A percentile compares a stretch with the other conserved stretches of the same genome.
Conservation (phyloP, 2,329 filamentous ascomycete genomes). For the Mycosphaerella arachidis region DNA sequence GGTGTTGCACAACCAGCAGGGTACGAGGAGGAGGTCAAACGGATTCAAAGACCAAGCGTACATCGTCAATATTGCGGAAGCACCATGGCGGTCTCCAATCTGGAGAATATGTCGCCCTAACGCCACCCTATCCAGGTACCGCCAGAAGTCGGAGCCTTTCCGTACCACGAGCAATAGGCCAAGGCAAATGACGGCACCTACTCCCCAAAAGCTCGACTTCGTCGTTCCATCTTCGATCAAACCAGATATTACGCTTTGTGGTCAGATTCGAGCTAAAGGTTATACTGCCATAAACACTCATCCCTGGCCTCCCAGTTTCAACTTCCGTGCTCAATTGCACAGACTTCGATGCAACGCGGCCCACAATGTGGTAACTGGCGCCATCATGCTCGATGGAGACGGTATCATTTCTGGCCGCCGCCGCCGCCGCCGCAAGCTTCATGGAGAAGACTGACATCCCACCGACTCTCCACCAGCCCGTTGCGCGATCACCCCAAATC, state of each 20-base stretch:
- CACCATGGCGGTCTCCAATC: neutral
- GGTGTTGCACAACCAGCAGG: neutral
- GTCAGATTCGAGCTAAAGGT: neutral
- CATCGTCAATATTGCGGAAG: neutral
- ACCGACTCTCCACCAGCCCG: neutral
- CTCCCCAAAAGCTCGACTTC: neutral
- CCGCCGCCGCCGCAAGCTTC: constrained; percentile 1
- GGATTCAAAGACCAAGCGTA: neutral
- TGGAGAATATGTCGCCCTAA: neutral
- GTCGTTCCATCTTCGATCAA: neutral
- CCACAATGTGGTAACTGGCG: constrained; percentile 5
- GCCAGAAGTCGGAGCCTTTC: neutral
- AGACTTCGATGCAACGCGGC: neutral
- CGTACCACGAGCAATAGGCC: neutral
- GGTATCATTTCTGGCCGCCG: constrained; percentile 4
- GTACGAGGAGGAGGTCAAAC: neutral
- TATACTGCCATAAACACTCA: neutral
- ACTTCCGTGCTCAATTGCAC: neutral
- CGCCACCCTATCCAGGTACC: neutral
- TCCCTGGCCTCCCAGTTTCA: neutral
- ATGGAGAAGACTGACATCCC: constrained; percentile 6
- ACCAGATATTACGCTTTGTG: neutral
- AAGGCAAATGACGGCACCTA: neutral
- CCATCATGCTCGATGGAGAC: neutral
- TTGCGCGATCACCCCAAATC: constrained; percentile 6